Evolutionary conservation across 1,284 basidiomycete genomes (phyloP).

Genomic region (Retiboletus flavoniger): DNA sequence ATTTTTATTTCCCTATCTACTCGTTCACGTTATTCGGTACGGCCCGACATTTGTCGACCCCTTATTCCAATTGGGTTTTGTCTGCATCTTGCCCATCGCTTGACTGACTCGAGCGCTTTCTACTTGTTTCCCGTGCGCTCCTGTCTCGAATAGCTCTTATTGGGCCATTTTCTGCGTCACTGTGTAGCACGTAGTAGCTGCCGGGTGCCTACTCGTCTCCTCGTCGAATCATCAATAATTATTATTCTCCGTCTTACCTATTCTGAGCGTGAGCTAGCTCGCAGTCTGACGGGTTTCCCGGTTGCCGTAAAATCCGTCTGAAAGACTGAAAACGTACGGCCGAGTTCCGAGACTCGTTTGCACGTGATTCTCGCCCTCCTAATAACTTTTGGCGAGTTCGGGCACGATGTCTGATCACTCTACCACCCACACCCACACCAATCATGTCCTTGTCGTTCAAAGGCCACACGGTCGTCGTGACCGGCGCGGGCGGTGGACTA

Average conservation of each 20-base stretch:
- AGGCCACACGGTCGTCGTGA: slow-evolving; percentile 91
- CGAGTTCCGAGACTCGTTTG: background rate
- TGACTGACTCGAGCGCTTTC: slow-evolving; percentile 33
- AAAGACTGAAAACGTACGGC: background rate
- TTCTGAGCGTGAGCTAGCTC: background rate
- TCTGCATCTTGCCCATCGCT: slow-evolving; percentile 8
- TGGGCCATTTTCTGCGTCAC: slow-evolving; percentile 33
- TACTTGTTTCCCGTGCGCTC: slow-evolving; percentile 35
- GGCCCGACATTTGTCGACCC: slow-evolving; percentile 26
- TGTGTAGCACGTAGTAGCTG: slow-evolving; percentile 37
- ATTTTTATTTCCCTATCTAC: slow-evolving; percentile 36
- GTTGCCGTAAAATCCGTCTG: background rate
- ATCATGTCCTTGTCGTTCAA: slow-evolving; percentile 71
- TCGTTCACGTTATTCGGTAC: slow-evolving; percentile 31
- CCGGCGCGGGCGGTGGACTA: slow-evolving; percentile 94
- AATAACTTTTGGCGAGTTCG: background rate
- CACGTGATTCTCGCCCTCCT: slow-evolving; percentile 26
- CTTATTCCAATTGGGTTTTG: slow-evolving; percentile 26
- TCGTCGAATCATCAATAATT: slow-evolving; percentile 25
- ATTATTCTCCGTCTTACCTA: slow-evolving; percentile 18
- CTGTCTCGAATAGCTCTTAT: slow-evolving; percentile 24
- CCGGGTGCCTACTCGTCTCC: slow-evolving; percentile 35
- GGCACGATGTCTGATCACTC: too few relatives aligned
- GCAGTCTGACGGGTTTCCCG: too few relatives aligned
- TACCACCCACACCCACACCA: too few relatives aligned